These are phyloP conservation scores for Coix lacrymajobi DNA, from an alignment of 176 grass and related monocot species.

Conservation along the genomic window DNA sequence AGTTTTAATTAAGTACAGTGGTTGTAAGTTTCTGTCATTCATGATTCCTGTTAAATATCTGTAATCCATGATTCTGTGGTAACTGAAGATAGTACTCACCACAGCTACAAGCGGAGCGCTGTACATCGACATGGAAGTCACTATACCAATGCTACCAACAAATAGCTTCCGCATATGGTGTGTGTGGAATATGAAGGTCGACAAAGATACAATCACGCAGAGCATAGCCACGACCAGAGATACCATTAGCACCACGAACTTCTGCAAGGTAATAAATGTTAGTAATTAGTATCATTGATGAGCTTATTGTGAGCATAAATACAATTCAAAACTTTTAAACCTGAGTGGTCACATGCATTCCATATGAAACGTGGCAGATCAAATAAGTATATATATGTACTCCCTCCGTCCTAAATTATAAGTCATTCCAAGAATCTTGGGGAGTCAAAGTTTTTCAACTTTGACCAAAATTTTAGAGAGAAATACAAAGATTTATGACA, in stretches of 20 bases:
- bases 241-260: constrained; percentile 38
- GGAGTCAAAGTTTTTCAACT: too few species aligned
- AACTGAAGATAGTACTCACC: constrained; percentile 37
- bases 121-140: constrained; percentile 68
- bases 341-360: background rate
- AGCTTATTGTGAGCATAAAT: background rate
- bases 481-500: too few species aligned
- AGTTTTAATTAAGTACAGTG: background rate
- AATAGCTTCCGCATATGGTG: constrained; percentile 54
- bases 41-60: background rate
- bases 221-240: constrained; percentile 34
- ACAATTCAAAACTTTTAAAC: background rate
- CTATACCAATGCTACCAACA: constrained; percentile 56
- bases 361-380: background rate
- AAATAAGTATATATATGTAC: background rate
- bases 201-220: constrained; percentile 31
- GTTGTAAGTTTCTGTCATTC: background rate
- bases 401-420: too few species aligned
- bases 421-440: too few species aligned
- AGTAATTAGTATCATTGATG: constrained; percentile 7
- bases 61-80: background rate
- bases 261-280: constrained; percentile 45
- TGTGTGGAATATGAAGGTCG: constrained; percentile 40
- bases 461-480: too few species aligned
- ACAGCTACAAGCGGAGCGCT: constrained; percentile 52